Evolutionary conservation across 2,329 filamentous ascomycete genomes (phyloP).

Genomic region (Pestalotiopsis sp.): DNA sequence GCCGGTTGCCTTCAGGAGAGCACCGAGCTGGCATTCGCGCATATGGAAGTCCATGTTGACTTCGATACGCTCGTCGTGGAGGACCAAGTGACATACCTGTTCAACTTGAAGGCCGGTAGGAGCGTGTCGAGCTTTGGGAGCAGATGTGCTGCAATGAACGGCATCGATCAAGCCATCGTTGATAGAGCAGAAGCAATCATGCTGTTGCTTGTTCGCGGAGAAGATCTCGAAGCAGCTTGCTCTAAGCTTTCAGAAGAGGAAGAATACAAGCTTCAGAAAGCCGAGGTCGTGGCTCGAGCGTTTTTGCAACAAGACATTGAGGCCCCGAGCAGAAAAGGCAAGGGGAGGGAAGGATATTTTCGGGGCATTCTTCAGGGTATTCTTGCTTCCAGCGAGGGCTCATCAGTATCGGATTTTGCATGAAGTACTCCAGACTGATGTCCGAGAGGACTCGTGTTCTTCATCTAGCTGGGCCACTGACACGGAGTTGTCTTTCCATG

Average conservation of each 20-base stretch:
- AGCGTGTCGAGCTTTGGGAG: conserved; percentile 83
- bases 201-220: conserved; percentile 65
- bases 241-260: conserved; percentile 66
- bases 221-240: conserved; percentile 75
- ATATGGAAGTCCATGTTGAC: conserved; percentile 72
- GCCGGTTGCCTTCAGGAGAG: conserved; percentile 53
- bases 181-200: conserved; percentile 75
- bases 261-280: conserved; percentile 63
- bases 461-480: background rate
- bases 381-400: conserved; percentile 13
- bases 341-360: conserved; percentile 19
- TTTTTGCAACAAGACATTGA: conserved; percentile 53
- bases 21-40: conserved; percentile 56
- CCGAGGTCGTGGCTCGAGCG: conserved; percentile 59
- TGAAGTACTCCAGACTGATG: background rate
- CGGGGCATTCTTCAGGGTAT: conserved; percentile 25
- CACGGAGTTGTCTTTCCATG: background rate
- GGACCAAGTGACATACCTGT: conserved; percentile 73
- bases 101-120: conserved; percentile 65
- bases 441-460: background rate
- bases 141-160: conserved; percentile 83
- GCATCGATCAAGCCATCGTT: conserved; percentile 71
- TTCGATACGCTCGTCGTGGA: conserved; percentile 47
- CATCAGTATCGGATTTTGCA: conserved; percentile 4
- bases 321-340: conserved; percentile 12